Base-by-base conservation (phyloP, 257 asterid genomes). In the Nicotiana paniculata region DNA sequence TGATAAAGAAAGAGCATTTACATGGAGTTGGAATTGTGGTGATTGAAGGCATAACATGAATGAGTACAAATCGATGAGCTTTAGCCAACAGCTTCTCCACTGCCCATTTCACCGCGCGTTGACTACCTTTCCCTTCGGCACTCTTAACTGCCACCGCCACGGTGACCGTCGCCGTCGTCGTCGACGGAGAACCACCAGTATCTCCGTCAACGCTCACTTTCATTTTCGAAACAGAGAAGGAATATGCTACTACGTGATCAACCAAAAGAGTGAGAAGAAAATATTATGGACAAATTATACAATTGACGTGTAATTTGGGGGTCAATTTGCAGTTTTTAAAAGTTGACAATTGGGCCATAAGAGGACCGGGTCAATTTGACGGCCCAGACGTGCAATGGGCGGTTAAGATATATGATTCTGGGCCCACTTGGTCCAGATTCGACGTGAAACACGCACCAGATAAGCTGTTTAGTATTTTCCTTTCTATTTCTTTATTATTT, bases 61-160 rank as follows among this genome's bases (percentile, higher is more conserved):
- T 86, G 62, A 95, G 87, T 77, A 91, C 81, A 84, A 92, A 77
- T 7, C 87, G 88, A 84, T 90, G 89, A 46, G 88, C 87, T 78
- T 83, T 74, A 74, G 77, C 58, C 86, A 85, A 83, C 86, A 90
- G 81, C 63, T 95, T 93, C 88, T 95, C 90, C 66, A 85, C 90
- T n/a, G 97, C 95, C 95, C 97, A 95, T 10, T 88, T 85, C 55
- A 93, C 92, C 54, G 99, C 99, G 53, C 97, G 88, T 84, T 80
- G 91, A 87, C 97, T 93, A 3, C 99, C 97, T 80, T 82, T 90
- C 1, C 99, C 98, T 9, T 84, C 89, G 5, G 82, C 84, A 83
- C 95, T 92, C 90, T 93, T 92, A 85, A 93, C 97, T 0, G 97
- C 97, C 85, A 92, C 97, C 48, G 86, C 93, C 84, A 93, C 82